Base-by-base conservation (phyloP, 2,329 filamentous ascomycete genomes). In the Purpureocillium lavendulum region DNA sequence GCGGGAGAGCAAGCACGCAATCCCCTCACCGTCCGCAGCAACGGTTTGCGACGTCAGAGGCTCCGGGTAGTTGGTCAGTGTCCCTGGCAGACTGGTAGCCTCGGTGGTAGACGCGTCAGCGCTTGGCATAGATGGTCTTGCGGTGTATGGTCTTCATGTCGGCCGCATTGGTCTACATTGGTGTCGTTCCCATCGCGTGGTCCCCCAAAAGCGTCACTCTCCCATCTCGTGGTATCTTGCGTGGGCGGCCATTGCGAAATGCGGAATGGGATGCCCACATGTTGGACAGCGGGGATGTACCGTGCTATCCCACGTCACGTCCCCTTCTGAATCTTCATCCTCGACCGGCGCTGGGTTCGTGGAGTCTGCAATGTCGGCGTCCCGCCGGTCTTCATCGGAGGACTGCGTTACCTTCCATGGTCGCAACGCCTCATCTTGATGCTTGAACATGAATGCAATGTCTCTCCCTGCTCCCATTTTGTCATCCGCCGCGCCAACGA, bases 381-480 rank as follows among this genome's bases (percentile, higher is more conserved):
- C 7, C 4, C 5, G 12, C 29, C 7, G n/a, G 7, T n/a, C n/a
- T n/a, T 43, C 43, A 36, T 49, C 44, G 6, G 40, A 54, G 35
- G 73, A 69, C n/a, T 45, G 33, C 12, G 34, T 43, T 2, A 80
- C 68, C 37, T 65, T 79, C 66, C 82, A 89, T 36, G 84, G 78
- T 44, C 71, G 77, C 40, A 88, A 62, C 24, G 79, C 73, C 33
- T 77, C 71, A 36, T 86, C 80, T 55, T 94, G 87, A 40, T 70
- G 71, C 52, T 69, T 78, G 57, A 96, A 94, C 87, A 96, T 94
- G 52, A 69, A 75, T 1, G 74, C 73, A 48, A 96, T 95, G 52
- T 95, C 81, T 46, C 84, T 71, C 1, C 85, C 86, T n/a, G 64
- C 67, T 24, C 72, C 74, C 9, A 65, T 62, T 42, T 69, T 63